Conservation (phyloP, 176 grass and related monocot species). For the Bothriochloa decipiens region DNA sequence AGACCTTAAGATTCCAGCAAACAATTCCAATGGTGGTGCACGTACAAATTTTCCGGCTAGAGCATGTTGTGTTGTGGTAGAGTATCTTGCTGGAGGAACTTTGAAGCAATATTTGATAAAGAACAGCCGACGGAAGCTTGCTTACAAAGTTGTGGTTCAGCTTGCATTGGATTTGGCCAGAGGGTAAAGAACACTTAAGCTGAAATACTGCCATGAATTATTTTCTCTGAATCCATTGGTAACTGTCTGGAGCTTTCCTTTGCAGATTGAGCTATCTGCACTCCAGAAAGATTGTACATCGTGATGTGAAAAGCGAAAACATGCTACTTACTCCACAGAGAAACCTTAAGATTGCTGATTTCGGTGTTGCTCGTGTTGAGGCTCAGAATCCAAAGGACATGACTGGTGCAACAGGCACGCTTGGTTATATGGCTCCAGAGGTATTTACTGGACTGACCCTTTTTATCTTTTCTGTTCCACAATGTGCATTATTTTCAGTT, state of each 20-base stretch:
- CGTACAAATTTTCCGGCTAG: slow-evolving; percentile 63
- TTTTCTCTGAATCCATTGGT: slow-evolving; percentile 12
- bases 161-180: slow-evolving; percentile 87
- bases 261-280: slow-evolving; percentile 82
- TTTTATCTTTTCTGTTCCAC: not conserved
- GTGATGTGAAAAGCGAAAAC: slow-evolving; percentile 87
- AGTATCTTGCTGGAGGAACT: slow-evolving; percentile 87
- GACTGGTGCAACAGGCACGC: slow-evolving; percentile 88
- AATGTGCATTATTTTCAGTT: not conserved
- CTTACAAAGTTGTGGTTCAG: slow-evolving; percentile 84
- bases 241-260: slow-evolving; percentile 11
- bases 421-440: slow-evolving; percentile 95
- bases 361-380: slow-evolving; percentile 87
- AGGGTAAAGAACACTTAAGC: slow-evolving; percentile 60
- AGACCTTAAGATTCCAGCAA: slow-evolving; percentile 74
- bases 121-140: slow-evolving; percentile 71
- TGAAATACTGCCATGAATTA: slow-evolving; percentile 9
- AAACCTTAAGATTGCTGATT: slow-evolving; percentile 92
- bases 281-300: slow-evolving; percentile 68
- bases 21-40: slow-evolving; percentile 46
- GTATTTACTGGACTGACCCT: slow-evolving; percentile 34
- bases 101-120: slow-evolving; percentile 87
- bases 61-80: slow-evolving; percentile 92
- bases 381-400: slow-evolving; percentile 91
- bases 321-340: slow-evolving; percentile 71